A percentile compares a stretch with the other conserved stretches of the same genome.
These are phyloP conservation scores for Phytophthora sp. DNA, from an alignment of 352 stramenopile species.

Conservation along the genomic window DNA sequence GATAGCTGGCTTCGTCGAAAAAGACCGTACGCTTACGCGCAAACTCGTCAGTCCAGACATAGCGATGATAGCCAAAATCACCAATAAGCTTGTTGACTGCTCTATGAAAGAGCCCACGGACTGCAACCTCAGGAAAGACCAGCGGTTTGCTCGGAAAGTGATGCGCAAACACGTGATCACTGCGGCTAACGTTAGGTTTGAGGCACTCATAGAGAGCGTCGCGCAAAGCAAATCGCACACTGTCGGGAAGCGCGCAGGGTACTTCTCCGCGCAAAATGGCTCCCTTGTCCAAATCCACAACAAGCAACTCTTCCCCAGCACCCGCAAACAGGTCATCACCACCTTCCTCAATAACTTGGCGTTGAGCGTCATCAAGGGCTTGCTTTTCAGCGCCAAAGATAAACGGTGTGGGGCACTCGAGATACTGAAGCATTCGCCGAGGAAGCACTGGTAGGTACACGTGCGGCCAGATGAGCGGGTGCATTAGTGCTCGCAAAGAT, in stretches of 20 bases:
- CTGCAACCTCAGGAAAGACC: slow-evolving; percentile 74
- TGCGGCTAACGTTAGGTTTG: slow-evolving; percentile 74
- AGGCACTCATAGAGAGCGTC: slow-evolving; percentile 69
- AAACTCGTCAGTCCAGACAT: slow-evolving; percentile 88
- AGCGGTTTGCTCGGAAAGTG: slow-evolving; percentile 70
- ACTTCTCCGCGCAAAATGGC: slow-evolving; percentile 58
- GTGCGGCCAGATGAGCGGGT: slow-evolving; percentile 87
- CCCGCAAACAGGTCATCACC: slow-evolving; percentile 54
- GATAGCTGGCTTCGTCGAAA: slow-evolving; percentile 88
- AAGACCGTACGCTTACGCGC: slow-evolving; percentile 78
- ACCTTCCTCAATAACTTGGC: slow-evolving; percentile 44
- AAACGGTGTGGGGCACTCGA: slow-evolving; percentile 88
- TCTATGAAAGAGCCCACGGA: slow-evolving; percentile 71
- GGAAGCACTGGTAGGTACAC: slow-evolving; percentile 87
- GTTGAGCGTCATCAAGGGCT: slow-evolving; percentile 59
- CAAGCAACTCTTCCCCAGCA: slow-evolving; percentile 65
- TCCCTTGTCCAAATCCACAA: slow-evolving; percentile 80
- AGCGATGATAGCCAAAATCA: slow-evolving; percentile 86
- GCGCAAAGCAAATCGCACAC: slow-evolving; percentile 51
- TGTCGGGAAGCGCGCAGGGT: slow-evolving; percentile 53
- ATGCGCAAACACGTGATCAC: slow-evolving; percentile 74
- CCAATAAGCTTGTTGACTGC: slow-evolving; percentile 76
- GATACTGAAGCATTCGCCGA: slow-evolving; percentile 78
- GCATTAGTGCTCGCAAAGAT: slow-evolving; percentile 83
- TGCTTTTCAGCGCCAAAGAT: slow-evolving; percentile 83